Base-by-base conservation (phyloP, 129 eudicot genomes). In the Deinandra increscens region DNA sequence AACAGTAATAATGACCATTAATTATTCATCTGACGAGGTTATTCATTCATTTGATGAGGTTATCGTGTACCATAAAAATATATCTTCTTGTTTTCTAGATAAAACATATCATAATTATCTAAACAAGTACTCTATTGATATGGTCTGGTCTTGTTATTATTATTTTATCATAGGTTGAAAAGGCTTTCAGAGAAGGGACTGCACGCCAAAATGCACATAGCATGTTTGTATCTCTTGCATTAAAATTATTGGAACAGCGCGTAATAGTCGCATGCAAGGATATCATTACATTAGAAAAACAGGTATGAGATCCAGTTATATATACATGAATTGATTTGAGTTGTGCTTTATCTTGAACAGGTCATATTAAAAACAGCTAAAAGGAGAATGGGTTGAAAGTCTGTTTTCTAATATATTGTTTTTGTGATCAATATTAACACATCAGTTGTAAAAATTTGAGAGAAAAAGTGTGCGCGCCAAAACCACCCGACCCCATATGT, bases 141-240 rank as follows among this genome's bases (percentile, higher is more conserved):
- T 29, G 6, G 60, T 20, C 9, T 54, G 10, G 20, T 51, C 19
- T 55, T 36, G 10, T 60, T 66, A 26, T 60, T 66, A 26, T n/a
- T 38, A 17, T 46, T 26, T 5, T 70, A 20, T 87, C 29, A 31
- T 58, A 94, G 99, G 99, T 94, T 82, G 97, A 87, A 75, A 94
- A 94, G 79, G 99, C 99, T 64, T 94, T 89, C 64, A 87, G 99
- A 79, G 99, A 94, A 83, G 99, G 99, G 69, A 94, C 99, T 37
- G 90, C 99, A 7, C 95, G 99, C 15, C 99, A 93, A 83, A 93
- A 93, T 93, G 99, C 99, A 37, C 99, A 89, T 78, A 93, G 92
- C 87, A 93, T 89, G 66, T 93, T 93, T 67, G 99, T 93, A 49
- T 89, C 92, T 62, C 97, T 93, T 69, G 90, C 95, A n/a, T 62